Percentiles rank a stretch among this genome's conserved stretches.
Evolutionary conservation across 1,139 yeast genomes (phyloP).

Genomic region (Geotrichum bryndzae): DNA sequence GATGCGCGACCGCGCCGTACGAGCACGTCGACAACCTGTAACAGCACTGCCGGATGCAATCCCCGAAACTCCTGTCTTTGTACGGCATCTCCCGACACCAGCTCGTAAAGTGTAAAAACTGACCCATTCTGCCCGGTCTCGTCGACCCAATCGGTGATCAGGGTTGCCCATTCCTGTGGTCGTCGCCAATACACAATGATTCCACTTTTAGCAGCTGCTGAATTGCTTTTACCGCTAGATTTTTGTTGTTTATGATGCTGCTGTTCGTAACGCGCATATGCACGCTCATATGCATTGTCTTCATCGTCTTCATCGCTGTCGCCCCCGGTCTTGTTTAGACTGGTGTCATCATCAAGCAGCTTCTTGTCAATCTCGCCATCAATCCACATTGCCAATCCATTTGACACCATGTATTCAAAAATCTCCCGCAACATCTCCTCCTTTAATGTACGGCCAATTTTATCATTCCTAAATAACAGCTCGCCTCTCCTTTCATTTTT

Average conservation of each 20-base stretch:
- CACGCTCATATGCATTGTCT: constrained; percentile 7
- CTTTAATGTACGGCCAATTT: constrained; percentile 50
- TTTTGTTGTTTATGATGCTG: constrained; percentile 1
- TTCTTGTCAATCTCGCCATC: constrained; percentile 4
- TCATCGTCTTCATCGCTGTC: constrained; percentile 4
- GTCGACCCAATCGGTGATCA: constrained; percentile 57
- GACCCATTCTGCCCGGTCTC: constrained; percentile 71
- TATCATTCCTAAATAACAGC: constrained; percentile 43
- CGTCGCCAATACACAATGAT: constrained; percentile 63
- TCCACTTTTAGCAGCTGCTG: constrained; percentile 33
- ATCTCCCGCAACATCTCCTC: constrained; percentile 52
- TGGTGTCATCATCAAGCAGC: neutral
- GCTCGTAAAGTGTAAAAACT: constrained; percentile 77
- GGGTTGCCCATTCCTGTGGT: constrained; percentile 71
- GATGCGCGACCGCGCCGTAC: constrained; percentile 51
- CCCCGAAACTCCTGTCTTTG: constrained; percentile 53
- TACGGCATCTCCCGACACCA: constrained; percentile 59
- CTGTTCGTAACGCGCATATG: constrained; percentile 5
- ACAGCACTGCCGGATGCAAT: constrained; percentile 54
- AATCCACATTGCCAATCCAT: constrained; percentile 49
- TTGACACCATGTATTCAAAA: constrained; percentile 50
- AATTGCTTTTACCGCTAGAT: constrained; percentile 9
- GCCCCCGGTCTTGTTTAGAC: neutral
- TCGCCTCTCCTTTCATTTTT: neutral
- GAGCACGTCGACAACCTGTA: constrained; percentile 51